These are phyloP conservation scores for Daldinia decipiens DNA, from an alignment of 495 filamentous ascomycete genomes.

Conservation along the genomic window DNA sequence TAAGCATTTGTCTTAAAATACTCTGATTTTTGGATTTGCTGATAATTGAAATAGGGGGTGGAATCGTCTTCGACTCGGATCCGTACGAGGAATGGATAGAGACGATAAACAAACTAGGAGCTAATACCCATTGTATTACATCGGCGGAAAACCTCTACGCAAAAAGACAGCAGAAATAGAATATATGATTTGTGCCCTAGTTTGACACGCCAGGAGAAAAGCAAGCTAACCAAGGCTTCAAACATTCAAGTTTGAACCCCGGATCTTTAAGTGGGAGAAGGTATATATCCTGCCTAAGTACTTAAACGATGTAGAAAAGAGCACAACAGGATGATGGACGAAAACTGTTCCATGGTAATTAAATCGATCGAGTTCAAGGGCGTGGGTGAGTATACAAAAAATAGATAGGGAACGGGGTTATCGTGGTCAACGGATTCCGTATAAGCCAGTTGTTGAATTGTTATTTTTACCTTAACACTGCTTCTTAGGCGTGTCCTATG, in stretches of 20 bases:
- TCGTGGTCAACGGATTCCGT: background rate
- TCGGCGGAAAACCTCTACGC: slow-evolving; percentile 82
- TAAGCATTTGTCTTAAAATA: slow-evolving; percentile 40
- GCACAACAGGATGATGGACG: background rate
- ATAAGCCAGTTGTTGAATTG: background rate
- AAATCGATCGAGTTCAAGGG: background rate
- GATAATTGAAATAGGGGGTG: slow-evolving; percentile 69
- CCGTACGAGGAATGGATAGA: slow-evolving; percentile 94
- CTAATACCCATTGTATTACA: slow-evolving; percentile 86
- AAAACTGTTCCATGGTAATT: background rate
- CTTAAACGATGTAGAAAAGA: background rate
- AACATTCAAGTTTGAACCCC: too few species aligned
- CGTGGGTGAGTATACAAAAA: background rate
- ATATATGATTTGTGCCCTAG: background rate
- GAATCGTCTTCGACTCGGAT: slow-evolving; percentile 96
- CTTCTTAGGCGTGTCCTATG: background rate
- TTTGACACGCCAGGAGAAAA: background rate
- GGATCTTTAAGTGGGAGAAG: too few species aligned
- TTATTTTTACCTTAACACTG: background rate
- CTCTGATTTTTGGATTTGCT: slow-evolving; percentile 9
- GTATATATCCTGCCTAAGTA: too few species aligned
- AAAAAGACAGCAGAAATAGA: slow-evolving; percentile 41
- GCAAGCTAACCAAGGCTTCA: background rate
- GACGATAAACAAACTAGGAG: slow-evolving; percentile 95
- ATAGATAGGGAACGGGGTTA: background rate